Evolutionary conservation across 768 basidiomycete species (phyloP).

Genomic region (Brasilioporus rufonigricans): DNA sequence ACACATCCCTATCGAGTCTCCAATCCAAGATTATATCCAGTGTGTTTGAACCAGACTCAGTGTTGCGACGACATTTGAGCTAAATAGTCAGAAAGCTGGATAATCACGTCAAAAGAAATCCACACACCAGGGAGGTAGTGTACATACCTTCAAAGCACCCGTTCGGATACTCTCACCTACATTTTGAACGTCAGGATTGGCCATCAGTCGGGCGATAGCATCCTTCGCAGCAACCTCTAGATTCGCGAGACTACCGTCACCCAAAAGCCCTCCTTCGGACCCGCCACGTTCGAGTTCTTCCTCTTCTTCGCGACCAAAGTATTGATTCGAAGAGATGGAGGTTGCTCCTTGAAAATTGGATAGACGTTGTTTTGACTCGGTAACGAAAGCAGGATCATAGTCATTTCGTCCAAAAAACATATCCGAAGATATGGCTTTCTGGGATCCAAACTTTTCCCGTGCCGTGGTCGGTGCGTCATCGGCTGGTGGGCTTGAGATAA

Average conservation of each 20-base stretch:
- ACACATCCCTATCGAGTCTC: conserved; percentile 2
- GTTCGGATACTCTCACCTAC: conserved; percentile 73
- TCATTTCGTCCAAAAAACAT: conserved; percentile 92
- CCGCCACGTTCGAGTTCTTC: conserved; percentile 41
- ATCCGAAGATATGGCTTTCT: conserved; percentile 97
- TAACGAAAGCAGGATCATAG: conserved; percentile 70
- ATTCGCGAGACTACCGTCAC: conserved; percentile 51
- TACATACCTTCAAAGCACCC: conserved; percentile 77
- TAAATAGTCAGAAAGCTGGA: conserved; percentile 63
- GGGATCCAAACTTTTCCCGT: conserved; percentile 85
- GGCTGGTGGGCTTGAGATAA: conserved; percentile 20
- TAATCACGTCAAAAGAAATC: neutral
- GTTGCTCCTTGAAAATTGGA: conserved; percentile 88
- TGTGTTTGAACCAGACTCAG: conserved; percentile 14
- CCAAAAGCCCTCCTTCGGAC: conserved; percentile 54
- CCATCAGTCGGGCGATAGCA: conserved; percentile 65
- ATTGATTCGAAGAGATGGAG: conserved; percentile 91
- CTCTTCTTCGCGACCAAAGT: conserved; percentile 94
- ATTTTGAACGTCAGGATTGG: conserved; percentile 88
- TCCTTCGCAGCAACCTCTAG: conserved; percentile 71
- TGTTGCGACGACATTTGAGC: conserved; percentile 66
- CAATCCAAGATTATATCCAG: neutral
- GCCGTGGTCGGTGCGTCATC: conserved; percentile 77
- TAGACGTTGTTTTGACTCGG: conserved; percentile 80
- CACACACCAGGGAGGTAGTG: neutral